Conservation (phyloP, 257 asterid species). For the Perilla frutescens region DNA sequence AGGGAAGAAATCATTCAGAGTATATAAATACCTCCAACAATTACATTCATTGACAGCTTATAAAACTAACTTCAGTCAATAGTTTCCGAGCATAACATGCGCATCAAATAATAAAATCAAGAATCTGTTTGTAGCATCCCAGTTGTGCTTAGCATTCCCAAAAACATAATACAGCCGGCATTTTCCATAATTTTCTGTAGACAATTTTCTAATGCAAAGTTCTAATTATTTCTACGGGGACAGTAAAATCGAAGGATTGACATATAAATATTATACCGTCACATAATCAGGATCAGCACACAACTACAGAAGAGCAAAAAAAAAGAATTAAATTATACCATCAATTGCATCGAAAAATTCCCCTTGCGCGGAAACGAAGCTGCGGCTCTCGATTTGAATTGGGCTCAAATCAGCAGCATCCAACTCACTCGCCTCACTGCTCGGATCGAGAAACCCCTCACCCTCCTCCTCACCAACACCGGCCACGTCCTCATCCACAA, state of each 20-base stretch:
- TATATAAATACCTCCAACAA: background rate
- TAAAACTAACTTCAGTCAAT: background rate
- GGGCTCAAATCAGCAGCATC: slow-evolving; percentile 37
- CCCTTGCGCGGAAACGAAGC: slow-evolving; percentile 65
- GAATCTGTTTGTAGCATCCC: slow-evolving; percentile 2
- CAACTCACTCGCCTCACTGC: slow-evolving; percentile 47
- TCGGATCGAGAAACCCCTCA: slow-evolving; percentile 51
- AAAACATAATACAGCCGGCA: background rate
- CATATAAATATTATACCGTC: no score
- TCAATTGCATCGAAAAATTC: slow-evolving; percentile 89
- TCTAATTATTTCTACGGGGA: background rate
- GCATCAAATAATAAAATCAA: background rate
- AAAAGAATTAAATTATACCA: slow-evolving; percentile 43
- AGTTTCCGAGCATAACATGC: background rate
- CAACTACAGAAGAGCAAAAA: background rate
- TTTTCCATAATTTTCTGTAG: background rate
- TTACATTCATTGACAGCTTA: background rate
- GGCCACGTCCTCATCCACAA: slow-evolving; percentile 31
- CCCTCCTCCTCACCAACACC: slow-evolving; percentile 42
- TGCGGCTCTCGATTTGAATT: slow-evolving; percentile 53
- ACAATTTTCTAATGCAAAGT: background rate
- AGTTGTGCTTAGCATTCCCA: background rate
- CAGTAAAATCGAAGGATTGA: no score
- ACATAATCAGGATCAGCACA: background rate
- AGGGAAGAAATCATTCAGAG: no score